Percentiles rank a stretch among this genome's conserved stretches.
Evolutionary conservation across 2,329 filamentous ascomycete species (phyloP).

Genomic region (Periconia digitata): DNA sequence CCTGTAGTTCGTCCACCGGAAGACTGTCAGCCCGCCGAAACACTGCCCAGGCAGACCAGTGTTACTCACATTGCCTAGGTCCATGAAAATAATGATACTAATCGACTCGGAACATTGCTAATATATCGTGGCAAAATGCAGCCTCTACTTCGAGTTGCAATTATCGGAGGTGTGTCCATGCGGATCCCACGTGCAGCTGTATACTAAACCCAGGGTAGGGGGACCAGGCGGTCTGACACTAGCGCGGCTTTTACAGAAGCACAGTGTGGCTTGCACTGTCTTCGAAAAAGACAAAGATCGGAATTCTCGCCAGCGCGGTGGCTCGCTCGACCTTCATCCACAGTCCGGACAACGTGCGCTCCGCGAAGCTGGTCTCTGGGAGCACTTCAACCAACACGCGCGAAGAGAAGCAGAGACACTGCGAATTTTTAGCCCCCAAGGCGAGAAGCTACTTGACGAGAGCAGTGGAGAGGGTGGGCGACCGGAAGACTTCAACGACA

Average conservation of each 20-base stretch:
- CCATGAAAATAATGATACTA: too few relatives aligned
- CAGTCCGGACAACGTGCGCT: conserved; percentile 53
- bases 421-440: conserved; percentile 38
- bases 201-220: conserved; percentile 8
- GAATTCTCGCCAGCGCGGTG: conserved; percentile 28
- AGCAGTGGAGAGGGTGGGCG: conserved; percentile 4
- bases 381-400: conserved; percentile 47
- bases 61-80: too few relatives aligned
- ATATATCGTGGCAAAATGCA: not conserved
- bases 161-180: not conserved
- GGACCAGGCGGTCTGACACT: conserved; percentile 50
- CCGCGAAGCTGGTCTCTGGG: conserved; percentile 50
- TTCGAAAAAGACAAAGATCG: conserved; percentile 42
- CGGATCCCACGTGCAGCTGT: not conserved
- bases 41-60: too few relatives aligned
- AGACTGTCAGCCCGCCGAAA: too few relatives aligned
- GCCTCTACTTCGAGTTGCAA: not conserved
- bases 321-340: conserved; percentile 56
- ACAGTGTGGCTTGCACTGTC: conserved; percentile 50
- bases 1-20: too few relatives aligned
- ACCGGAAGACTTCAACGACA: conserved; percentile 9
- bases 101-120: too few relatives aligned
- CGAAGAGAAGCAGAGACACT: conserved; percentile 45
- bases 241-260: conserved; percentile 53
- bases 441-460: conserved; percentile 14